Base-by-base conservation (phyloP, 139 green algal species). In the Tetraselmis chui region DNA sequence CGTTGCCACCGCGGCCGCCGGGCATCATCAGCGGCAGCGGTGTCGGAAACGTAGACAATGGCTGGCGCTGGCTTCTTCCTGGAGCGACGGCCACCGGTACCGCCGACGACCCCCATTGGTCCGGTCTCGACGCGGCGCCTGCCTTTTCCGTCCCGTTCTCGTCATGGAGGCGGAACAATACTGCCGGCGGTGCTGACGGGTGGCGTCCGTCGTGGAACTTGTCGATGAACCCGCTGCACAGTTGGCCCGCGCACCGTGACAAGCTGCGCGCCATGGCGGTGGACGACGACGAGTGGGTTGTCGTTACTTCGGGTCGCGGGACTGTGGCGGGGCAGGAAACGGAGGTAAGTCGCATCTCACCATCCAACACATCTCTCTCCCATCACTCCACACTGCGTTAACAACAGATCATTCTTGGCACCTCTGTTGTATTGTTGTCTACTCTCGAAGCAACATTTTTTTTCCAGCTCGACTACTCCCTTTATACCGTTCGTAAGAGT, bases 171-270 rank as follows among this genome's bases (percentile, higher is more conserved):
- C 59, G 11, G 29, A 78, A 11, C 2, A 24, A 2, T 86, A 80
- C 31, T 86, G 86, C 84, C 78, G 83, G 28, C 59, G 75, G 59
- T 59, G 76, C 1, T 89, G 86, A 82, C 80, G 77, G 28, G 75
- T 90, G 75, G 28, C 25, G 2, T 78, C 82, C 23, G 28, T n/a
- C 5, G 58, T 81, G 77, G 32, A 18, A 5, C 11, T 25, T 67
- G 45, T 67, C 45, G 45, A 5, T 67, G 11, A 67, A 5, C 11
- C 45, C 45, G 45, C 45, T 88, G 77, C 82, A 90, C 59, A 25
- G 32, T 26, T 90, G 86, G 86, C 86, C 76, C 0, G 86, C 86
- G 0, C 84, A 88, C 74, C 67, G 75, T n/a, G 84, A 90, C 29
- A 75, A 78, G 29, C 31, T 90, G 77, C 59, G 77, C 2, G 77